A percentile compares a stretch with the other conserved stretches of the same genome.
These are phyloP conservation scores for Solanum hybrid DNA, from an alignment of 305 asterid species.

Conservation along the genomic window DNA sequence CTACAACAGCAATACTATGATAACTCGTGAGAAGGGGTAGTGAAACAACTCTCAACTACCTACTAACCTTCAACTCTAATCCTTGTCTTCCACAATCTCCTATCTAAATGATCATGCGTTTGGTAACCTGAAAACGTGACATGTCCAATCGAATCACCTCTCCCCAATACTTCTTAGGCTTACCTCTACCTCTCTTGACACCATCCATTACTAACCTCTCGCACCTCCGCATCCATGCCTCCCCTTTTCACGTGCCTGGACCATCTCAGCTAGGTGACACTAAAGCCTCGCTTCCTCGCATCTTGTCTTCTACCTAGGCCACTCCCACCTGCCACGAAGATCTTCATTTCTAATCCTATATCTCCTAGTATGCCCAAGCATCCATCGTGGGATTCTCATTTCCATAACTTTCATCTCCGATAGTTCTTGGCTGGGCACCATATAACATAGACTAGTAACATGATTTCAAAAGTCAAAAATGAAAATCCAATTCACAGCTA, in stretches of 20 bases:
- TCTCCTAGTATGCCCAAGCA: neutral
- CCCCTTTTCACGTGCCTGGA: neutral
- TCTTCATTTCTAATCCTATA: neutral
- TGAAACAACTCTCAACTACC: neutral
- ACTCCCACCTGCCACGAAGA: neutral
- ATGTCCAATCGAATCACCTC: neutral
- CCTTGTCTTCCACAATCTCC: neutral
- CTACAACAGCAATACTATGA: neutral
- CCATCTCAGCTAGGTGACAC: neutral
- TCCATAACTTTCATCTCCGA: neutral
- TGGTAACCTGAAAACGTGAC: neutral
- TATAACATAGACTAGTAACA: neutral
- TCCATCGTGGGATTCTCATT: neutral
- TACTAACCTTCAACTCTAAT: neutral
- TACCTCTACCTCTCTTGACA: neutral
- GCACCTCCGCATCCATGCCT: neutral
- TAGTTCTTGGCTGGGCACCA: neutral
- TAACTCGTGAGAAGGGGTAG: neutral
- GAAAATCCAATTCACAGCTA: neutral
- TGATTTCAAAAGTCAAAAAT: neutral
- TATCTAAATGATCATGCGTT: neutral
- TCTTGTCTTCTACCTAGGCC: neutral
- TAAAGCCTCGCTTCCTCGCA: neutral
- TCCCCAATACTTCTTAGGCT: neutral
- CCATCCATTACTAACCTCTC: neutral